Evolutionary conservation across 768 basidiomycete genomes (phyloP), one percentile per base, ranked within the genome.

Genomic region (Clitopilus hobsonii): DNA sequence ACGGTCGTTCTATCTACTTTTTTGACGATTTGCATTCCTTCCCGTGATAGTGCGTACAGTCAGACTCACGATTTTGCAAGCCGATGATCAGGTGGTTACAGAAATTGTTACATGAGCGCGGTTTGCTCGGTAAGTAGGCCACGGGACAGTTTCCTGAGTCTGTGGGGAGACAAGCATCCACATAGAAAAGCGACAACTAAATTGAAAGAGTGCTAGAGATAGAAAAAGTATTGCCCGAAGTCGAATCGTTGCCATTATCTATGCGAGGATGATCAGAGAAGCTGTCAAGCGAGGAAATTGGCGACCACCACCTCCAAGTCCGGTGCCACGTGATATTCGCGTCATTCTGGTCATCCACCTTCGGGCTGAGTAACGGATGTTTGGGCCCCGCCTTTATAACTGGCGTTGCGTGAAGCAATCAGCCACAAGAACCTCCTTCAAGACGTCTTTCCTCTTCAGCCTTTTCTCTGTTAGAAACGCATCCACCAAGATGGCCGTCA

Each of bases 401-500:
- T 53, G 54, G 41, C 41, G 22, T 45, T 28, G 52, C 56, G 25
- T 57, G 58, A 20, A 29, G 55, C 55, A 54, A 56, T 45, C 54
- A 54, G 26, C 27, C 29, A 51, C 60, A 57, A 32, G 27, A 56
- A 36, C 54, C 53, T 23, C 41, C 68, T 30, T 49, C 60, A 32
- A 48, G 52, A 48, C 58, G 62, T 20, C 62, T 69, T 51, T 69
- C 71, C 52, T 63, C 71, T 13, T 61, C 69, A 27, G 59, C 67
- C 51, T 62, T 67, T n/a, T 69, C 65, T 29, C 69, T 71, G 13
- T 65, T 68, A 27, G 61, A 59, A 18, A 63, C 64, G 47, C 65
- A 68, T 63, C 41, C 8, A 45, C 41, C 41, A 45, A 4, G 10
- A 74, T 74, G 71, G 56, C 65, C 38, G 70, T 68, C 50, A 68